Evolutionary conservation across 495 filamentous ascomycete species (phyloP).

Genomic region (Aspergillus olivimuriae): DNA sequence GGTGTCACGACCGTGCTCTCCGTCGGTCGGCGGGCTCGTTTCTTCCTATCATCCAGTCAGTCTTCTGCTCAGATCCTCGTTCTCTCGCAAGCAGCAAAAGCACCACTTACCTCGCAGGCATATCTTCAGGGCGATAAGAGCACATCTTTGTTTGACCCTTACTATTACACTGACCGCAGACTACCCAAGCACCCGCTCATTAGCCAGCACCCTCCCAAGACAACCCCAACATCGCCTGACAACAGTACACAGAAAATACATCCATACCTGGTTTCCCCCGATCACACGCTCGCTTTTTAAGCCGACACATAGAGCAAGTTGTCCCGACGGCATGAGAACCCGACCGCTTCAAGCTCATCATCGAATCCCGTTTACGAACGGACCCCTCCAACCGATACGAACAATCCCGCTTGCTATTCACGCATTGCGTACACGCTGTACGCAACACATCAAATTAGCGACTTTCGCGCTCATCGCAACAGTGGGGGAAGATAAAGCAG

Average conservation of each 20-base stretch:
- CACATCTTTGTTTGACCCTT: background rate
- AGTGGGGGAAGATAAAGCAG: background rate
- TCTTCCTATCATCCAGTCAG: background rate
- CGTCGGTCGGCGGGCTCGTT: background rate
- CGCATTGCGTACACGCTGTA: no score
- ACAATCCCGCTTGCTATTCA: no score
- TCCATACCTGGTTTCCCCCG: conserved; percentile 7
- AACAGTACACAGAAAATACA: background rate
- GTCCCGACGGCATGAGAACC: background rate
- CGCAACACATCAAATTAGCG: no score
- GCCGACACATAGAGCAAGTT: conserved; percentile 7
- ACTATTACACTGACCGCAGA: conserved; percentile 4
- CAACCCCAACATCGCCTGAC: no score
- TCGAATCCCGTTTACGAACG: no score
- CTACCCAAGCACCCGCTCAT: conserved; percentile 4
- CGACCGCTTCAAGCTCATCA: no score
- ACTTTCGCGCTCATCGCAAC: background rate
- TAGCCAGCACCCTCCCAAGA: no score
- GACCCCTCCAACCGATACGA: no score
- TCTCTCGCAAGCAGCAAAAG: background rate
- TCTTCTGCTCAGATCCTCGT: background rate
- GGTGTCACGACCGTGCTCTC: background rate
- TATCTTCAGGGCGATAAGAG: conserved; percentile 10
- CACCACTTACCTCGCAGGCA: conserved; percentile 2
- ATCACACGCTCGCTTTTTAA: conserved; percentile 6